A percentile compares a stretch with the other conserved stretches of the same genome.
Evolutionary conservation across 2,329 filamentous ascomycete genomes (phyloP).

Genomic region (Diaporthe nobilis): DNA sequence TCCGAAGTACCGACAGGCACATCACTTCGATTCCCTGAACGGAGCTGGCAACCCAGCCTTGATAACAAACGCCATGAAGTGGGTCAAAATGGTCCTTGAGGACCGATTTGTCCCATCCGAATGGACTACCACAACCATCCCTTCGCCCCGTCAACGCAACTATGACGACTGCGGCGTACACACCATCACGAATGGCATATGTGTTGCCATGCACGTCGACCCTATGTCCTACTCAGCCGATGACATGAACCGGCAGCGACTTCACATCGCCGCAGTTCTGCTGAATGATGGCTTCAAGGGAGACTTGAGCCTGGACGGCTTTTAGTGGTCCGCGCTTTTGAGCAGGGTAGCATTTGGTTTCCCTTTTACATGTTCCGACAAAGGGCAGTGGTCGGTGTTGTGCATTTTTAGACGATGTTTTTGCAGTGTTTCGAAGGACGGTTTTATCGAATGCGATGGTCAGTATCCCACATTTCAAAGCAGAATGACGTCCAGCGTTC

Average conservation of each 20-base stretch:
- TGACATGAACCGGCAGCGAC: slow-evolving; percentile 72
- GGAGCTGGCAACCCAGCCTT: slow-evolving; percentile 57
- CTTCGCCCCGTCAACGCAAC: slow-evolving; percentile 73
- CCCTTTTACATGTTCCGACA: background rate
- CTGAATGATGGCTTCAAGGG: slow-evolving; percentile 76
- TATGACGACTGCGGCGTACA: slow-evolving; percentile 84
- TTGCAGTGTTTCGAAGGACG: background rate
- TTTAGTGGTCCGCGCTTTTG: slow-evolving; percentile 47
- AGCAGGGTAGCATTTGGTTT: background rate
- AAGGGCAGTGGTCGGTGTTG: background rate
- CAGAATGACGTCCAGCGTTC: background rate
- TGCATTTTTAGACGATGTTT: background rate
- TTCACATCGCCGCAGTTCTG: slow-evolving; percentile 74
- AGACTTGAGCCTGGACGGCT: slow-evolving; percentile 65
- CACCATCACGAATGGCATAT: slow-evolving; percentile 80
- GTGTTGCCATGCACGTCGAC: slow-evolving; percentile 67
- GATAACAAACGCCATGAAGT: slow-evolving; percentile 61
- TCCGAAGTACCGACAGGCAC: slow-evolving; percentile 70
- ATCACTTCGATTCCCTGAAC: slow-evolving; percentile 79
- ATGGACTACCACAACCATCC: slow-evolving; percentile 69
- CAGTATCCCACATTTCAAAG: background rate
- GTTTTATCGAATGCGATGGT: background rate
- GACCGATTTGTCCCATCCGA: slow-evolving; percentile 68
- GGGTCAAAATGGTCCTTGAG: slow-evolving; percentile 72
- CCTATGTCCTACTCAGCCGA: slow-evolving; percentile 64